phyloP scores from a whole-genome alignment of 305 asterid genomes.

The Rubia balearica region DNA sequence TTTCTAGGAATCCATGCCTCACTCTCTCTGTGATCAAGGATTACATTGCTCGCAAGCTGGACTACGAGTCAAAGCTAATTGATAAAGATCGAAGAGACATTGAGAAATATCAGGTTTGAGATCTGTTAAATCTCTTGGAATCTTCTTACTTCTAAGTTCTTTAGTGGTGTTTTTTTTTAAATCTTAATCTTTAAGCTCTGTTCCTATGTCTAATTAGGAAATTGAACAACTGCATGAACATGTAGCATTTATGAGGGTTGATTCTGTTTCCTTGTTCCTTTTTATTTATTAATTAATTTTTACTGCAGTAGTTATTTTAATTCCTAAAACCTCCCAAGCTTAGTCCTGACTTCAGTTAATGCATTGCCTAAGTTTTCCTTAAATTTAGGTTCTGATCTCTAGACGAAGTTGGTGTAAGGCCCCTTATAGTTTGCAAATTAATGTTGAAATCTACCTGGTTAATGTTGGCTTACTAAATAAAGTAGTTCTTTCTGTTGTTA shows the following conservation, averaged over 20 bases:
- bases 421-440: neutral
- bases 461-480: neutral
- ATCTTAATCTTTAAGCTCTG: neutral
- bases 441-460: neutral
- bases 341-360: neutral
- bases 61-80: constrained; percentile 80
- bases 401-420: neutral
- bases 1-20: constrained; percentile 85
- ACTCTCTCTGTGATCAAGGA: constrained; percentile 90
- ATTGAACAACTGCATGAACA: neutral
- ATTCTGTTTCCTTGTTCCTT: neutral
- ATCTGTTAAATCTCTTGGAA: constrained; percentile 11
- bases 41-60: constrained; percentile 89
- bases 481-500: neutral
- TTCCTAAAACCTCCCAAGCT: constrained; percentile 7
- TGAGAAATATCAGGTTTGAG: constrained; percentile 80
- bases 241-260: neutral
- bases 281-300: neutral
- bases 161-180: neutral
- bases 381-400: neutral
- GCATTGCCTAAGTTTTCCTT: neutral
- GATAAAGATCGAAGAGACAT: constrained; percentile 78
- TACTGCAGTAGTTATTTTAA: neutral
- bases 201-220: neutral
- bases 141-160: neutral